Percentiles rank a stretch among this genome's conserved stretches.
These are phyloP conservation scores for Malassezia brasiliensis DNA, from an alignment of 1,284 basidiomycete species.

Conservation along the genomic window DNA sequence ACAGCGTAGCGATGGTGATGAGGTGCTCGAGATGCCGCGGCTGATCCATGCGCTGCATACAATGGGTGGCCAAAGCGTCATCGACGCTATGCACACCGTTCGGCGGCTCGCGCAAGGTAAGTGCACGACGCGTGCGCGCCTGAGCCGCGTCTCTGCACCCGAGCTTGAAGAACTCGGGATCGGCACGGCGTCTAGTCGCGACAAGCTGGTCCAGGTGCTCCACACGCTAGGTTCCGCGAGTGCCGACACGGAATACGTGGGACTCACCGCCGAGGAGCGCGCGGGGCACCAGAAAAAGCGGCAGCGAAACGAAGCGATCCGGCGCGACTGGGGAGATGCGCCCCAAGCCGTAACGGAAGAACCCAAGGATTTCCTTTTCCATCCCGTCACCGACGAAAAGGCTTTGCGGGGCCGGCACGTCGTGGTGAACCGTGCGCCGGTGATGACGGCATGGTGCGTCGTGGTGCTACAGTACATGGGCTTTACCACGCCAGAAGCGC, in stretches of 20 bases:
- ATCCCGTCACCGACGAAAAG: conserved; percentile 25
- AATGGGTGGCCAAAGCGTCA: conserved; percentile 1
- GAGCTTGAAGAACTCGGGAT: conserved; percentile 13
- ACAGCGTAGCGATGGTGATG: background rate
- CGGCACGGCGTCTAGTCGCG: conserved; percentile 6
- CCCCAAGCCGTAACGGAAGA: background rate
- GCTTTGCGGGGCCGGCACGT: conserved; percentile 52
- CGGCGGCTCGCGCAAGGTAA: background rate
- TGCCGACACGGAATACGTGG: background rate
- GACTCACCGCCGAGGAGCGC: conserved; percentile 10
- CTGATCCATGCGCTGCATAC: conserved; percentile 17
- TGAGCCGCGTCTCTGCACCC: conserved; percentile 13
- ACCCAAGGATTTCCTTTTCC: conserved; percentile 18
- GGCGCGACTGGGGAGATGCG: conserved; percentile 13
- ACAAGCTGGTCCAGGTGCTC: conserved; percentile 12
- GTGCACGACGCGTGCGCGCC: conserved; percentile 7
- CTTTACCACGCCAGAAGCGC: conserved; percentile 73
- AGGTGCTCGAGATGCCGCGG: conserved; percentile 9
- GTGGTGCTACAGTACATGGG: conserved; percentile 73
- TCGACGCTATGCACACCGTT: conserved; percentile 9
- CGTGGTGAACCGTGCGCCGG: conserved; percentile 78
- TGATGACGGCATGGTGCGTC: conserved; percentile 87
- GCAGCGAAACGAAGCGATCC: conserved; percentile 1
- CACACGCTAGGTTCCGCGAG: background rate
- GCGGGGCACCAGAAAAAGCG: conserved; percentile 1